Evolutionary conservation across 2,329 filamentous ascomycete species (phyloP).

Genomic region (Diaporthe sp.): DNA sequence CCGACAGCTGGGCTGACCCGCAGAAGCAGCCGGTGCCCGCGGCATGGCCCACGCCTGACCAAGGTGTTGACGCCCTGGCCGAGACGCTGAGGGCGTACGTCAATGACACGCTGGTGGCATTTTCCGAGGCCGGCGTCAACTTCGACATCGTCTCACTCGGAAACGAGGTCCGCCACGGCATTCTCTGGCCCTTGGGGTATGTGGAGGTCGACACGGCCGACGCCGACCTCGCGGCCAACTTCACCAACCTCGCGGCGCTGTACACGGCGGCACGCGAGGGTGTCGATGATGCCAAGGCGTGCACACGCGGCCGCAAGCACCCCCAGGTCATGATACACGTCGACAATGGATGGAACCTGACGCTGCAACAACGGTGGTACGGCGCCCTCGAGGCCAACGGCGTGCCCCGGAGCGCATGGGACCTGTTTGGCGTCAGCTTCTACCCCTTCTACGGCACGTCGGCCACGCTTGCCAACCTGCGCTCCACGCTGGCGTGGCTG

Average conservation of each 20-base stretch:
- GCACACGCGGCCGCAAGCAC: not conserved
- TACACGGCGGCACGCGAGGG: not conserved
- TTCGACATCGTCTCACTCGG: slow-evolving; percentile 76
- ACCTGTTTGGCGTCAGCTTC: slow-evolving; percentile 62
- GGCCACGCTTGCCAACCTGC: slow-evolving; percentile 69
- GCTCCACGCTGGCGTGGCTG: slow-evolving; percentile 67
- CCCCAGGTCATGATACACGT: slow-evolving; percentile 81
- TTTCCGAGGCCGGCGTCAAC: slow-evolving; percentile 63
- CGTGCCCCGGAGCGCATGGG: slow-evolving; percentile 54
- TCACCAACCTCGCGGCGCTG: slow-evolving; percentile 64
- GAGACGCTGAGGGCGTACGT: slow-evolving; percentile 78
- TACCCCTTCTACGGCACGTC: slow-evolving; percentile 75
- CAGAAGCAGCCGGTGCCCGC: slow-evolving; percentile 69
- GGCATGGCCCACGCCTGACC: slow-evolving; percentile 65
- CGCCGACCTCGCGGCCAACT: slow-evolving; percentile 71
- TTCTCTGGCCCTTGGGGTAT: slow-evolving; percentile 73
- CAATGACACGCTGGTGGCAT: slow-evolving; percentile 67
- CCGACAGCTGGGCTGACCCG: slow-evolving; percentile 79
- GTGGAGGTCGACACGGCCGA: slow-evolving; percentile 72
- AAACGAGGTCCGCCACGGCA: slow-evolving; percentile 76
- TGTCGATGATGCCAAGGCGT: not conserved
- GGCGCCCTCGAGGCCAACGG: slow-evolving; percentile 63
- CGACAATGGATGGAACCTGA: slow-evolving; percentile 79
- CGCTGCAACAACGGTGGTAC: slow-evolving; percentile 70
- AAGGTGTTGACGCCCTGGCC: slow-evolving; percentile 64